These are phyloP conservation scores for Cutaneotrichosporon curvatum DNA, from an alignment of 1,284 basidiomycete species.

Conservation along the genomic window DNA sequence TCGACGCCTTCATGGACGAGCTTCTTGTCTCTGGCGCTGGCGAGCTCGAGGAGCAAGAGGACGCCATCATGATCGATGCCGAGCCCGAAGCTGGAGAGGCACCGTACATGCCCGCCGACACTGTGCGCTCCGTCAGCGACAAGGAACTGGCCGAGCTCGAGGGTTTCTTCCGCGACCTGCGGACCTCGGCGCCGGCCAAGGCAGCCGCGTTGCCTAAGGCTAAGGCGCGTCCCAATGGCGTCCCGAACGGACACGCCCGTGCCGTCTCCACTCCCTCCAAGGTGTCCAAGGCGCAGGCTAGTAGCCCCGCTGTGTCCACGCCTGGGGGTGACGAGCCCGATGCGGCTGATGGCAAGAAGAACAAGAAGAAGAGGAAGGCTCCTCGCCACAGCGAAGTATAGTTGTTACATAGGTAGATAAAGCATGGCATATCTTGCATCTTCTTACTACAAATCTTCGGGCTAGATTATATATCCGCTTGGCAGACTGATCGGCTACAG, in stretches of 20 bases:
- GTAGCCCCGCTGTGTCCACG: neutral
- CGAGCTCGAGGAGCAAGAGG: neutral
- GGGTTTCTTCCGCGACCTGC: conserved; percentile 10
- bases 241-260: conserved; percentile 4
- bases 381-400: conserved; percentile 13
- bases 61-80: neutral
- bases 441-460: no score
- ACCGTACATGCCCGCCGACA: neutral
- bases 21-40: conserved; percentile 49
- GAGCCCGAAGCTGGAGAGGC: conserved; percentile 4
- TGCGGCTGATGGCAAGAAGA: conserved; percentile 8
- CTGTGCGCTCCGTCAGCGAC: conserved; percentile 13
- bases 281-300: neutral
- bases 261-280: conserved; percentile 8
- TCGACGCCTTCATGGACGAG: conserved; percentile 62
- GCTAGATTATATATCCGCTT: no score
- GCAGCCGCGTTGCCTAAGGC: conserved; percentile 1
- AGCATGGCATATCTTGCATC: no score
- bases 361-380: conserved; percentile 21
- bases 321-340: conserved; percentile 6
- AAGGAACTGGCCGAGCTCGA: conserved; percentile 14
- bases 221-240: neutral
- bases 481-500: no score
- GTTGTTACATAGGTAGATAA: neutral
- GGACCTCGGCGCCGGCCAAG: conserved; percentile 1